Evolutionary conservation across 305 asterid genomes (phyloP), one percentile per base, ranked within the genome.

Genomic region (Coffea humblotiana): DNA sequence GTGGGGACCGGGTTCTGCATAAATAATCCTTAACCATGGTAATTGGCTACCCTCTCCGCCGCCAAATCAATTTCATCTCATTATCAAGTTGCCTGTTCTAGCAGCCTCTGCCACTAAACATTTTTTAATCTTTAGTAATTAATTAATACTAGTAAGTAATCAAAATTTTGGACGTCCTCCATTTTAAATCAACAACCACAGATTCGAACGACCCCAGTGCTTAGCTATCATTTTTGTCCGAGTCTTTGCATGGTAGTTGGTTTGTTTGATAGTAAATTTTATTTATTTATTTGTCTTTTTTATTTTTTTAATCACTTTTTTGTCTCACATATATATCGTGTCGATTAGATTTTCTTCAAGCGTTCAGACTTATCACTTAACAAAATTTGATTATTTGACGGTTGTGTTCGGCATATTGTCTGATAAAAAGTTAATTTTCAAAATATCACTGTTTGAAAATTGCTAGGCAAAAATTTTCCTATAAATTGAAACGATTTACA

Each of bases 101-200:
- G 75, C 68, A 35, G 40, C 69, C 74, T 72, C 54, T 43, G 64
- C 47, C 67, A 73, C 52, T 23, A 37, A 35, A 37, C 75, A 51
- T 74, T 37, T 37, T 37, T 37, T 3, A 29, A 37, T 37, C 43
- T 64, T 23, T 52, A 52, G 60, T 21, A 51, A 8, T 47, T 21
- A 51, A 8, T 47, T 3, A 80, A 52, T 49, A 27, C 32, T 29
- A 29, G 32, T 29, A 29, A 1, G 51, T 27, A 10, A 80, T 75
- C 67, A 52, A 74, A 79, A 65, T 70, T 13, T 74, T 66, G 29
- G 58, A 35, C 68, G 8, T 35, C 52, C 49, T 32, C 73, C 52
- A 63, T 61, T 79, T 72, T 7, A 29, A 66, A 49, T 37, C 37
- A 72, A 45, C 79, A 73, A 64, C 45, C 77, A n/a, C 52, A 79